These are phyloP conservation scores for Cichorium intybus DNA, from an alignment of 140 eudicot genomes.

Conservation along the genomic window DNA sequence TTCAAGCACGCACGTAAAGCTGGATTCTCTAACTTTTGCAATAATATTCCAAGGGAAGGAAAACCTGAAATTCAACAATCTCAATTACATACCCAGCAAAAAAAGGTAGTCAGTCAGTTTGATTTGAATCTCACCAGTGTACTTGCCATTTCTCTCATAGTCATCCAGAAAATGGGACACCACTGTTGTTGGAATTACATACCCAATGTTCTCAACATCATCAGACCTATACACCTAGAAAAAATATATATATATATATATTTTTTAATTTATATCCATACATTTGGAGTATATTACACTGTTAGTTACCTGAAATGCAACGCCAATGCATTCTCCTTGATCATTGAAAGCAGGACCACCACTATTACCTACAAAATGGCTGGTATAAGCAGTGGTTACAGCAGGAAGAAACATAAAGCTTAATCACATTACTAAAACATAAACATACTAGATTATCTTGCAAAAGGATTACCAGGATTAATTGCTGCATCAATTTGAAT, in stretches of 20 bases:
- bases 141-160: slow-evolving; percentile 82
- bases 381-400: slow-evolving; percentile 44
- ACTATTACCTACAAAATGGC: slow-evolving; percentile 76
- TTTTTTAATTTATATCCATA: too few species aligned
- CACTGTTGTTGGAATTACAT: slow-evolving; percentile 88
- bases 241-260: slow-evolving; percentile 23
- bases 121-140: slow-evolving; percentile 65
- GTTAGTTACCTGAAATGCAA: slow-evolving; percentile 88
- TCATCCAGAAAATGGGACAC: slow-evolving; percentile 95
- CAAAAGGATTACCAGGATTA: slow-evolving; percentile 73
- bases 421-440: neutral
- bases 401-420: slow-evolving; percentile 26
- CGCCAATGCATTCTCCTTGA: slow-evolving; percentile 95
- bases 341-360: slow-evolving; percentile 99
- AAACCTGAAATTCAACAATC: slow-evolving; percentile 53
- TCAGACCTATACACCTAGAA: slow-evolving; percentile 89
- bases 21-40: slow-evolving; percentile 95
- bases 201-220: slow-evolving; percentile 90
- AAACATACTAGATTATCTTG: neutral
- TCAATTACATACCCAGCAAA: neutral
- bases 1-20: slow-evolving; percentile 89
- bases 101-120: neutral
- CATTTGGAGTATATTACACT: slow-evolving; percentile 13
- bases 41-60: slow-evolving; percentile 87
- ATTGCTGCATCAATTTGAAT: slow-evolving; percentile 98